Evolutionary conservation across 1,284 basidiomycete species (phyloP).

Genomic region (Ustilago bromivora): DNA sequence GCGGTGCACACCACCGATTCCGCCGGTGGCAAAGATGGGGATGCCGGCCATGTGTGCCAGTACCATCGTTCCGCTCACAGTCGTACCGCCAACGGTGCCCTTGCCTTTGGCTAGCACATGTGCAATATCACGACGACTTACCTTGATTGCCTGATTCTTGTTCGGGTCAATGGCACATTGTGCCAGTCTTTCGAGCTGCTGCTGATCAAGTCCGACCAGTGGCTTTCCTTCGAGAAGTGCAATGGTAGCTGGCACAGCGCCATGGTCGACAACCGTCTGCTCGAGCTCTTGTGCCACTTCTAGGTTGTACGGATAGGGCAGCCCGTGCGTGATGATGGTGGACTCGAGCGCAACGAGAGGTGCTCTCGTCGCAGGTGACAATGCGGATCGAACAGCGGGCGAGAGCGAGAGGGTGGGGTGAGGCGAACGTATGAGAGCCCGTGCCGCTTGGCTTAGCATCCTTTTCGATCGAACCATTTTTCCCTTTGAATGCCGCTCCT

Average conservation of each 20-base stretch:
- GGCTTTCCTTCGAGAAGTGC: constrained; percentile 85
- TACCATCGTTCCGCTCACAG: constrained; percentile 82
- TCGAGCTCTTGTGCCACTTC: constrained; percentile 82
- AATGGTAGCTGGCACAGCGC: constrained; percentile 89
- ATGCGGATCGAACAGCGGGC: constrained; percentile 24
- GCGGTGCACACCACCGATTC: constrained; percentile 88
- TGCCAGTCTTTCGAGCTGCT: constrained; percentile 80
- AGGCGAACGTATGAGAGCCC: constrained; percentile 26
- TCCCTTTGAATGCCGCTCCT: neutral
- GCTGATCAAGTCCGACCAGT: constrained; percentile 81
- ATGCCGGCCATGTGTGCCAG: constrained; percentile 67
- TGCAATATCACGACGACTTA: constrained; percentile 88
- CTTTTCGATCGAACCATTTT: constrained; percentile 39
- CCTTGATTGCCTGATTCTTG: constrained; percentile 74
- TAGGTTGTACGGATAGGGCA: constrained; percentile 78
- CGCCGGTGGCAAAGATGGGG: constrained; percentile 70
- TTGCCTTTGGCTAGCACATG: constrained; percentile 78
- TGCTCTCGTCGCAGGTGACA: constrained; percentile 18
- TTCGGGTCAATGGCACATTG: constrained; percentile 68
- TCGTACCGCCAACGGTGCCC: constrained; percentile 82
- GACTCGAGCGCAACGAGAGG: constrained; percentile 76
- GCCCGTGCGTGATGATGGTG: constrained; percentile 88
- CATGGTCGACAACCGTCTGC: constrained; percentile 79
- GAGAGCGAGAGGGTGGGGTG: constrained; percentile 36
- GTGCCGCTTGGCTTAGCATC: constrained; percentile 39